These are phyloP conservation scores for Usnea hakonensis DNA, from an alignment of 495 filamentous ascomycete genomes.

Conservation along the genomic window DNA sequence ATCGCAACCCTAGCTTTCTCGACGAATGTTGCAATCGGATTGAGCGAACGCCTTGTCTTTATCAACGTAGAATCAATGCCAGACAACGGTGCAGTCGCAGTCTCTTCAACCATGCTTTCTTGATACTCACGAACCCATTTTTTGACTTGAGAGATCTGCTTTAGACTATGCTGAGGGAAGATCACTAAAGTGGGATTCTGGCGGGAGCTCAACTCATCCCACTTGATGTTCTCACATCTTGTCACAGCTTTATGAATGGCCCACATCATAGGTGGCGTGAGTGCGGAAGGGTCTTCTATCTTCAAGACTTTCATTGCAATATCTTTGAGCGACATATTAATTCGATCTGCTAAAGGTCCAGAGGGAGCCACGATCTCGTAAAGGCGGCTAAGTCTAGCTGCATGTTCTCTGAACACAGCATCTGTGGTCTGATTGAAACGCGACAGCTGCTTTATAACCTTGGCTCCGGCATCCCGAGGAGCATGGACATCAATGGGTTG, in stretches of 20 bases:
- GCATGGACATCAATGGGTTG: constrained; percentile 41
- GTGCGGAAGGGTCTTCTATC: constrained; percentile 32
- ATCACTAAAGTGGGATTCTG: constrained; percentile 39
- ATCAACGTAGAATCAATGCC: constrained; percentile 14
- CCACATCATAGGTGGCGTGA: constrained; percentile 51
- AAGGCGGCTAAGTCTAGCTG: constrained; percentile 32
- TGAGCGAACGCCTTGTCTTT: constrained; percentile 18
- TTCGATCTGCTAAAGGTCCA: constrained; percentile 30
- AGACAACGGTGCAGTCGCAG: constrained; percentile 23
- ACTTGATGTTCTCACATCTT: constrained; percentile 42
- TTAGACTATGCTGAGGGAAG: constrained; percentile 40
- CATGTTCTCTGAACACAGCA: constrained; percentile 39
- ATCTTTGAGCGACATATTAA: constrained; percentile 53
- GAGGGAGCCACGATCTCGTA: constrained; percentile 30
- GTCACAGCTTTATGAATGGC: constrained; percentile 58
- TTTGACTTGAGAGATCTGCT: constrained; percentile 39
- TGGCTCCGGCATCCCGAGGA: constrained; percentile 44
- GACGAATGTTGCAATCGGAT: constrained; percentile 52
- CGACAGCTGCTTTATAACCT: constrained; percentile 45
- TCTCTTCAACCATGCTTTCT: constrained; percentile 29
- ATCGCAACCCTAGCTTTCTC: constrained; percentile 58
- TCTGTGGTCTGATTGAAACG: constrained; percentile 45
- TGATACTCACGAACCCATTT: constrained; percentile 54
- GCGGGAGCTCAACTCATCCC: constrained; percentile 32
- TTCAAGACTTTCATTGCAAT: constrained; percentile 50